phyloP scores from a whole-genome alignment of 2,329 filamentous ascomycete species.

The Tympanopsis confertula region DNA sequence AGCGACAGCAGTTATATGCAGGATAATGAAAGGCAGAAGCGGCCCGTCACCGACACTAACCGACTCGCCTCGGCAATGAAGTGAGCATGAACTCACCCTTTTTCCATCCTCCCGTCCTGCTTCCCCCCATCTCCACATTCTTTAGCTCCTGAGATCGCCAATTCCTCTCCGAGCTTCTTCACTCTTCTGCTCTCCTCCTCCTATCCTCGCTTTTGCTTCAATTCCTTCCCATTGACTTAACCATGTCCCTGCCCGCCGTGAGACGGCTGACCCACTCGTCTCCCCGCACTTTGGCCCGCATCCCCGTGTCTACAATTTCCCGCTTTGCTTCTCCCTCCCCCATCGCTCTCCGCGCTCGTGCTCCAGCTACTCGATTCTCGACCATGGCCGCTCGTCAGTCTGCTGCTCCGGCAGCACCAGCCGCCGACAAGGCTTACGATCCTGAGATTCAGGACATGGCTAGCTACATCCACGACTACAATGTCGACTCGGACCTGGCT shows the following conservation, averaged over 20 bases:
- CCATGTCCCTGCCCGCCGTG: neutral
- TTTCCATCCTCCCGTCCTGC: neutral
- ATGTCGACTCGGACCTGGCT: constrained; percentile 82
- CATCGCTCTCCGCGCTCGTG: neutral
- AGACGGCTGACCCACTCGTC: neutral
- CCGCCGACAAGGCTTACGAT: constrained; percentile 58
- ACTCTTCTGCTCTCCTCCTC: neutral
- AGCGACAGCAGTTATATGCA: too few relatives aligned
- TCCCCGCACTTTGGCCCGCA: constrained; percentile 1
- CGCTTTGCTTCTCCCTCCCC: neutral
- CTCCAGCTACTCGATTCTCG: neutral
- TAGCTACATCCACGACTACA: constrained; percentile 83
- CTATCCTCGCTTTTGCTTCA: neutral
- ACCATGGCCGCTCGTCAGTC: neutral
- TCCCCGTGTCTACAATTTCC: neutral
- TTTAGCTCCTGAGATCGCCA: neutral
- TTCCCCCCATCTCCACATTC: neutral
- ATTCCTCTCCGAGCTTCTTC: neutral
- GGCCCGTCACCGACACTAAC: too few relatives aligned
- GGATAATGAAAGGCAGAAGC: too few relatives aligned
- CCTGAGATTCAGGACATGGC: constrained; percentile 93
- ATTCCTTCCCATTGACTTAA: neutral
- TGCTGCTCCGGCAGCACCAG: constrained; percentile 35
- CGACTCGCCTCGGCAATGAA: too few relatives aligned
- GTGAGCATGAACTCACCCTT: neutral